These are phyloP conservation scores for Penicillium maclennaniae DNA, from an alignment of 495 filamentous ascomycete genomes.

Conservation along the genomic window DNA sequence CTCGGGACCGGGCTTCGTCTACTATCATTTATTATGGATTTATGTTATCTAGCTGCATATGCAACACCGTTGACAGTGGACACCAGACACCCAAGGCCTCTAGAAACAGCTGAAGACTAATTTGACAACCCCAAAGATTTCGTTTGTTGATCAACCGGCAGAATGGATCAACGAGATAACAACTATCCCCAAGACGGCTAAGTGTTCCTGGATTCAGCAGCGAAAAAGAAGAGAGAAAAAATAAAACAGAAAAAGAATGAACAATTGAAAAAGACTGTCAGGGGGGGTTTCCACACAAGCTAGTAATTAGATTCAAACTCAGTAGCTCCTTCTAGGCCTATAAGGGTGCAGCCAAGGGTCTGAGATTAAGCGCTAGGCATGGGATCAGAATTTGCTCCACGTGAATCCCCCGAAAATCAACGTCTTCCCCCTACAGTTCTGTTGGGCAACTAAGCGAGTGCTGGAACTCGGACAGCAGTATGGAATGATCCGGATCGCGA, in stretches of 20 bases:
- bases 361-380: conserved; percentile 11
- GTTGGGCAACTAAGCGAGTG: conserved; percentile 16
- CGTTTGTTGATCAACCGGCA: not conserved
- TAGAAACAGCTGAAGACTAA: not conserved
- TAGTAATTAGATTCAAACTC: conserved; percentile 20
- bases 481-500: not conserved
- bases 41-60: not conserved
- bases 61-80: not conserved
- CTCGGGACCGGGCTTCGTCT: not conserved
- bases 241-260: no score
- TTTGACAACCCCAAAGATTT: not conserved
- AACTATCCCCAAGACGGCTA: not conserved
- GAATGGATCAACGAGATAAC: not conserved
- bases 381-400: conserved; percentile 9
- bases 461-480: not conserved
- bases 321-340: conserved; percentile 4
- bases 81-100: no score
- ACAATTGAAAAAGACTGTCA: conserved; percentile 6
- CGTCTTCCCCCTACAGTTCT: conserved; percentile 14
- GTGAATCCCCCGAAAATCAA: conserved; percentile 13
- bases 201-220: not conserved
- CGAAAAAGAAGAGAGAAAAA: conserved; percentile 1
- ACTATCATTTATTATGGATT: not conserved
- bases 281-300: conserved; percentile 8
- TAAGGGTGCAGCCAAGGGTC: conserved; percentile 1